These are phyloP conservation scores for Pestalotiopsis sp. DNA, from an alignment of 2,329 filamentous ascomycete species.

Conservation along the genomic window DNA sequence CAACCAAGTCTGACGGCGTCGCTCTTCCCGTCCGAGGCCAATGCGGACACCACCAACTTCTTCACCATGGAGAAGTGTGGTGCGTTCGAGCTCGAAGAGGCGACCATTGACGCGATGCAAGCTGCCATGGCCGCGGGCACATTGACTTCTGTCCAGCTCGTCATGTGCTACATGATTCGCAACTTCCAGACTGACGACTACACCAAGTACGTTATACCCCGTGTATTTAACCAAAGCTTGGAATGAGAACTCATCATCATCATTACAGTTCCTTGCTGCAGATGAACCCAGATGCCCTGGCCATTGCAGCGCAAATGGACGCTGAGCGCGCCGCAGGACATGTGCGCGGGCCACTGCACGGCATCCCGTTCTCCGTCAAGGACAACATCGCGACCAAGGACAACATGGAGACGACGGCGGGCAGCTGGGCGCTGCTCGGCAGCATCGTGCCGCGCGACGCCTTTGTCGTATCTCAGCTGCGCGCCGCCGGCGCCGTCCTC, in stretches of 20 bases:
- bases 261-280: slow-evolving; percentile 59
- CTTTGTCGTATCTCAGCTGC: slow-evolving; percentile 38
- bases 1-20: slow-evolving; percentile 20
- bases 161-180: slow-evolving; percentile 64
- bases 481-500: slow-evolving; percentile 52
- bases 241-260: slow-evolving; percentile 7
- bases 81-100: slow-evolving; percentile 19
- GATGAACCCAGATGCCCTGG: slow-evolving; percentile 67
- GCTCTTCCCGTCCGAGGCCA: slow-evolving; percentile 37
- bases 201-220: slow-evolving; percentile 51
- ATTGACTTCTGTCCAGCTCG: slow-evolving; percentile 61
- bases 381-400: slow-evolving; percentile 73
- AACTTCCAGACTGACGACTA: slow-evolving; percentile 66
- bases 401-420: slow-evolving; percentile 74
- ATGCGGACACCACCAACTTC: slow-evolving; percentile 38
- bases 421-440: slow-evolving; percentile 68
- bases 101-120: slow-evolving; percentile 19
- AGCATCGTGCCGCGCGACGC: slow-evolving; percentile 61
- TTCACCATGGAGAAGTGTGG: slow-evolving; percentile 47
- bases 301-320: slow-evolving; percentile 64
- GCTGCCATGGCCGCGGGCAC: slow-evolving; percentile 53
- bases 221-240: no score
- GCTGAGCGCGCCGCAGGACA: slow-evolving; percentile 58
- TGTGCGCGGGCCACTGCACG: slow-evolving; percentile 69
- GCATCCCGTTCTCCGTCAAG: slow-evolving; percentile 76